Percentiles rank a stretch among this genome's conserved stretches.
phyloP scores from a whole-genome alignment of 2,329 filamentous ascomycete species.

The Thielaviopsis ethacetica region DNA sequence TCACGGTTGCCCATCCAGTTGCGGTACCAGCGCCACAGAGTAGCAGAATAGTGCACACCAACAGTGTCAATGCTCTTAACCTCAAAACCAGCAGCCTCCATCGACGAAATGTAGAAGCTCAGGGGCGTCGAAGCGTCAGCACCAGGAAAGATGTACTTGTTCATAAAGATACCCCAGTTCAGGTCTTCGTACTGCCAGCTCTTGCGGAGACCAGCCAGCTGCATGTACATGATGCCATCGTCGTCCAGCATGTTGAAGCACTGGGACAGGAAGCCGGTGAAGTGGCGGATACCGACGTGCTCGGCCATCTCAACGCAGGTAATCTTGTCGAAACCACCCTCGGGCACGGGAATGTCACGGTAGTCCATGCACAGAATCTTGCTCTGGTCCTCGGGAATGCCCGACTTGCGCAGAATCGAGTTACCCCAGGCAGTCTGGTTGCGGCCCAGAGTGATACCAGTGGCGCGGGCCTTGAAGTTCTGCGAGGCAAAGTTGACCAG shows the following conservation, averaged over 20 bases:
- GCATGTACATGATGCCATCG: conserved; percentile 88
- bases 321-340: conserved; percentile 59
- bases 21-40: conserved; percentile 94
- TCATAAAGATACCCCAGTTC: conserved; percentile 98
- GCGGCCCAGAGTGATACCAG: conserved; percentile 82
- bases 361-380: conserved; percentile 93
- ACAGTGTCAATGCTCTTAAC: conserved; percentile 84
- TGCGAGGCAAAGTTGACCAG: conserved; percentile 83
- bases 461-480: conserved; percentile 75
- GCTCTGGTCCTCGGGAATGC: conserved; percentile 75
- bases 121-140: conserved; percentile 91
- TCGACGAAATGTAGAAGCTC: conserved; percentile 66
- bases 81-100: conserved; percentile 69
- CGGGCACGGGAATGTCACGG: conserved; percentile 57
- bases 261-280: conserved; percentile 65
- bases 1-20: conserved; percentile 94
- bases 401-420: conserved; percentile 64
- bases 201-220: conserved; percentile 87
- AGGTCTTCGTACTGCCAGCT: conserved; percentile 96
- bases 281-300: conserved; percentile 89
- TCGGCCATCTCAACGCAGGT: conserved; percentile 97
- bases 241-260: conserved; percentile 93
- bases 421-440: conserved; percentile 98
- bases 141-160: conserved; percentile 97
- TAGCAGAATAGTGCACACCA: conserved; percentile 92